Evolutionary conservation across 768 basidiomycete species (phyloP).

Genomic region (Boletus subcaerulescens): DNA sequence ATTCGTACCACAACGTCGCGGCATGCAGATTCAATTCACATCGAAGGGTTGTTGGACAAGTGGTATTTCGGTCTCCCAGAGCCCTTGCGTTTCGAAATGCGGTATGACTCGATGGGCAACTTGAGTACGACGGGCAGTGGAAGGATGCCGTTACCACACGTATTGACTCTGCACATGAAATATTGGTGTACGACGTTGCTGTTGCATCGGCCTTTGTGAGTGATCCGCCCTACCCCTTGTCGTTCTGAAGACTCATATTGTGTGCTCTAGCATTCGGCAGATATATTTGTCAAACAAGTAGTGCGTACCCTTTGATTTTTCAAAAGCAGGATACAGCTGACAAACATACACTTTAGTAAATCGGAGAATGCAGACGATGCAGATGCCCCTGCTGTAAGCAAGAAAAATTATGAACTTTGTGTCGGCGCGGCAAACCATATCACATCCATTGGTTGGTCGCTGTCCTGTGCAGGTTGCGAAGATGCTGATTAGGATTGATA

Average conservation of each 20-base stretch:
- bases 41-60: slow-evolving; percentile 65
- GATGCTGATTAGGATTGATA: slow-evolving; percentile 23
- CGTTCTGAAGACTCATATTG: slow-evolving; percentile 3
- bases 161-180: slow-evolving; percentile 78
- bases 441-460: slow-evolving; percentile 55
- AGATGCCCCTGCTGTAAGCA: slow-evolving; percentile 51
- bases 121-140: slow-evolving; percentile 17
- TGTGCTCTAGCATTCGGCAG: slow-evolving; percentile 25
- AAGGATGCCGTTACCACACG: slow-evolving; percentile 53
- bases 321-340: not conserved
- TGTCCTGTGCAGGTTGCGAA: not conserved
- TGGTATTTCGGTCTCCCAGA: slow-evolving; percentile 74
- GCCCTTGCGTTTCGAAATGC: slow-evolving; percentile 62
- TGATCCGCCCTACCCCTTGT: slow-evolving; percentile 5
- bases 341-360: slow-evolving; percentile 21
- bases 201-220: slow-evolving; percentile 78
- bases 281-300: slow-evolving; percentile 33
- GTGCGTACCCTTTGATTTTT: slow-evolving; percentile 26
- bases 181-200: slow-evolving; percentile 80
- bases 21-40: slow-evolving; percentile 50
- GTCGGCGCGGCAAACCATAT: slow-evolving; percentile 78
- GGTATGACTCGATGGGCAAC: slow-evolving; percentile 36
- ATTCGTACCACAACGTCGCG: slow-evolving; percentile 55
- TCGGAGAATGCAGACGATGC: slow-evolving; percentile 46
- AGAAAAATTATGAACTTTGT: slow-evolving; percentile 71